phyloP scores from a whole-genome alignment of 2,329 filamentous ascomycete genomes.

The Sporothrix euskadiensis region DNA sequence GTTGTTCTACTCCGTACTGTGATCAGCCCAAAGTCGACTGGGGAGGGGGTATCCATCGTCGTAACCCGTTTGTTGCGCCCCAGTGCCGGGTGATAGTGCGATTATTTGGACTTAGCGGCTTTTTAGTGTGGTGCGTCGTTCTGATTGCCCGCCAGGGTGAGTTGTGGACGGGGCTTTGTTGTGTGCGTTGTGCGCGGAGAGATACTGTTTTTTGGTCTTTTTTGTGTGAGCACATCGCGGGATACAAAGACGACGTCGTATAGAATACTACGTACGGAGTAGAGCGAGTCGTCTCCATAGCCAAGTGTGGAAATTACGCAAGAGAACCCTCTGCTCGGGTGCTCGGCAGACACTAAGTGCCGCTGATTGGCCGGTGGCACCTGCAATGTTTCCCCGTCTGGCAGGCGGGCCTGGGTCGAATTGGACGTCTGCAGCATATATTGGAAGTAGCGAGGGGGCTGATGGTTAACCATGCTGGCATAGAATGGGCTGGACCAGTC shows the following conservation, averaged over 20 bases:
- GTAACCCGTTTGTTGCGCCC: not conserved
- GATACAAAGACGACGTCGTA: not conserved
- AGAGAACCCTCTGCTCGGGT: conserved; percentile 12
- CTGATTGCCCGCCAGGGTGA: not conserved
- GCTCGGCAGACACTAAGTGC: not conserved
- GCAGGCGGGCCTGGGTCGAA: not conserved
- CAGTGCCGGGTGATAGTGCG: conserved; percentile 4
- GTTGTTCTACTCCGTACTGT: not conserved
- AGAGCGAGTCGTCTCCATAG: not conserved
- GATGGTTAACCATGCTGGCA: not conserved
- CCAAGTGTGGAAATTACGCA: conserved; percentile 1
- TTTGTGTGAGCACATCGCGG: too few species aligned
- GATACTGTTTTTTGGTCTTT: not conserved
- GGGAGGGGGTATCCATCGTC: not conserved
- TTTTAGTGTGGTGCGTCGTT: conserved; percentile 3
- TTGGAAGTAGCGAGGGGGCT: conserved; percentile 3
- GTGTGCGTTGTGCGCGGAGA: not conserved
- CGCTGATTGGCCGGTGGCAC: conserved; percentile 8
- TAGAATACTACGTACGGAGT: too few species aligned
- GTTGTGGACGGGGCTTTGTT: not conserved
- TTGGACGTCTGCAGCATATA: conserved; percentile 17
- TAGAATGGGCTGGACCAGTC: not conserved
- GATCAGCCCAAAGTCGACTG: conserved; percentile 4
- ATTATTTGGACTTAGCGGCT: conserved; percentile 4
- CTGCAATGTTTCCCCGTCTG: not conserved